Conservation (phyloP, 2,329 filamentous ascomycete genomes). For the Thelonectria rubi region DNA sequence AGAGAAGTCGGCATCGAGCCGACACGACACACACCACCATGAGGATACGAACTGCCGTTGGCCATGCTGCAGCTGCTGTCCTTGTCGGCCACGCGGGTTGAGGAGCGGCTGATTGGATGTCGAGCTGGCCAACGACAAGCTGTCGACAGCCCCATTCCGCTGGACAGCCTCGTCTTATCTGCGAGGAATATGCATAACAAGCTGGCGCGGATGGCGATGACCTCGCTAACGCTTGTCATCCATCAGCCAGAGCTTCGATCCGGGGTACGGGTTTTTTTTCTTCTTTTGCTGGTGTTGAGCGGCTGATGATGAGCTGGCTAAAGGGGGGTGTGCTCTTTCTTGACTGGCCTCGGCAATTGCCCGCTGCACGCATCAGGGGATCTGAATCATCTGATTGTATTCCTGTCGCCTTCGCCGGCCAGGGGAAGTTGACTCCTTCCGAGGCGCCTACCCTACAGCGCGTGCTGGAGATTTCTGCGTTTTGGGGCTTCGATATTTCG, state of each 20-base stretch:
- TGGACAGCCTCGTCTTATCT: slow-evolving; percentile 14
- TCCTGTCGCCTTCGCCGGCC: neutral
- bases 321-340: neutral
- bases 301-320: neutral
- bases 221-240: slow-evolving; percentile 13
- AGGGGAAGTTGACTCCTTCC: neutral
- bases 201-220: slow-evolving; percentile 12
- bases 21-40: neutral
- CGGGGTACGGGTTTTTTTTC: neutral
- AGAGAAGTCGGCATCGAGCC: neutral
- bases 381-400: neutral
- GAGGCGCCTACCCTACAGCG: neutral
- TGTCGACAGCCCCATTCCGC: slow-evolving; percentile 9
- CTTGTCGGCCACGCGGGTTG: neutral
- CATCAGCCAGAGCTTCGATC: neutral
- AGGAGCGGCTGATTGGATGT: neutral
- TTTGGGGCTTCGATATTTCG: neutral
- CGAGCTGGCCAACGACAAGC: neutral
- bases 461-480: neutral
- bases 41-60: slow-evolving; percentile 3
- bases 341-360: neutral
- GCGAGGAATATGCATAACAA: slow-evolving; percentile 20
- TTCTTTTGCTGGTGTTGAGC: neutral
- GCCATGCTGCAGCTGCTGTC: neutral
- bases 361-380: neutral